Conservation (phyloP, 495 filamentous ascomycete genomes). For the Aspergillus carlsbadensis region DNA sequence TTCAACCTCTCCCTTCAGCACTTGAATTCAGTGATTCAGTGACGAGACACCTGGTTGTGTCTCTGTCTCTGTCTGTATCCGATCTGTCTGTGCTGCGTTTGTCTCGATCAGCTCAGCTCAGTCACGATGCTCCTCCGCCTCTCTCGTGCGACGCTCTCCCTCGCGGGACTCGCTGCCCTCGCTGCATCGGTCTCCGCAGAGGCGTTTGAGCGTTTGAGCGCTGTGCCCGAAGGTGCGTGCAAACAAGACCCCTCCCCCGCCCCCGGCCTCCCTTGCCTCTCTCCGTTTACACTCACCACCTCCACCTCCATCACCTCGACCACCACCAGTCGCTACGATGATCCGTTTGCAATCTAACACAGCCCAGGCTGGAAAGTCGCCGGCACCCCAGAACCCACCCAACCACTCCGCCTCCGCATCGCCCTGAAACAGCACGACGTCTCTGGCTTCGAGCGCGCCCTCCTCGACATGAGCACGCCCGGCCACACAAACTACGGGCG, state of each 20-base stretch:
- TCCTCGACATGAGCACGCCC: slow-evolving; percentile 61
- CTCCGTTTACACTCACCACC: neutral
- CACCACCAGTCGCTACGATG: too few species aligned
- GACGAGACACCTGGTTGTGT: too few species aligned
- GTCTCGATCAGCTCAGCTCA: neutral
- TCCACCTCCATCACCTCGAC: too few species aligned
- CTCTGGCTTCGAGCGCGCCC: slow-evolving; percentile 57
- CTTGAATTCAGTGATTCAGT: too few species aligned
- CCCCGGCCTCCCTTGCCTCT: neutral
- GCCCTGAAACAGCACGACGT: slow-evolving; percentile 58
- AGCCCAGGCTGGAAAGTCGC: slow-evolving; percentile 39
- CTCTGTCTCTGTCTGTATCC: neutral
- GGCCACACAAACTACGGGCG: slow-evolving; percentile 59
- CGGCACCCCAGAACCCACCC: slow-evolving; percentile 26
- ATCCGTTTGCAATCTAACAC: neutral
- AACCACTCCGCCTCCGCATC: slow-evolving; percentile 41
- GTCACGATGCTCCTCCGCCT: slow-evolving; percentile 30
- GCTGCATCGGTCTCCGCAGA: slow-evolving; percentile 34
- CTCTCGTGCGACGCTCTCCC: slow-evolving; percentile 36
- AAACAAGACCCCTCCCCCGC: slow-evolving; percentile 11
- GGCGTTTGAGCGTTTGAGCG: slow-evolving; percentile 37
- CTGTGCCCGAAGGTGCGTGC: slow-evolving; percentile 36
- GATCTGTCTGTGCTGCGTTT: neutral
- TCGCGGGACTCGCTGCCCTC: slow-evolving; percentile 40
- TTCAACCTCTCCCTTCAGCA: too few species aligned